These are phyloP conservation scores for Candida silvicultrix DNA, from an alignment of 805 yeast species.

Conservation along the genomic window DNA sequence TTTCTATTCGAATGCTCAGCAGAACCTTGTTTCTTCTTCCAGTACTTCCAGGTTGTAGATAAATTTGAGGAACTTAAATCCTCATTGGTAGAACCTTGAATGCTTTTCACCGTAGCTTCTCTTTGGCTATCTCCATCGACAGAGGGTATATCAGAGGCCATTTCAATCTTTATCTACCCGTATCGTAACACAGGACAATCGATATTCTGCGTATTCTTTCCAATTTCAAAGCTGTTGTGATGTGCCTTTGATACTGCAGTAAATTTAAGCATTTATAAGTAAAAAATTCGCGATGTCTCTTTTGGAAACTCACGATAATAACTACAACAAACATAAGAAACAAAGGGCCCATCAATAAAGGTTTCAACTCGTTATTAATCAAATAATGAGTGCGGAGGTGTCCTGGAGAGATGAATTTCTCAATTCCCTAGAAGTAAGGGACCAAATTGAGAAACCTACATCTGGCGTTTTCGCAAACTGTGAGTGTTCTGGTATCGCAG, in stretches of 20 bases:
- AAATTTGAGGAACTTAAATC: not conserved
- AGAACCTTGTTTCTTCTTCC: slow-evolving; percentile 20
- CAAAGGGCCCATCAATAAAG: too few relatives aligned
- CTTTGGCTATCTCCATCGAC: not conserved
- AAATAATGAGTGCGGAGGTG: not conserved
- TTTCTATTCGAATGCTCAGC: slow-evolving; percentile 11
- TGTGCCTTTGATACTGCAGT: not conserved
- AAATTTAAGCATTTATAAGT: not conserved
- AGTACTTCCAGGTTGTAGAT: slow-evolving; percentile 15
- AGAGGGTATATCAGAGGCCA: not conserved
- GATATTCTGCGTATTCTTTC: too few relatives aligned
- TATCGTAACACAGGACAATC: too few relatives aligned
- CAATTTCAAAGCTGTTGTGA: not conserved
- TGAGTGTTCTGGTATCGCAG: slow-evolving; percentile 1
- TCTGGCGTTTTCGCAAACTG: slow-evolving; percentile 4
- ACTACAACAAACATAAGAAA: too few relatives aligned
- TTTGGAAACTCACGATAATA: too few relatives aligned
- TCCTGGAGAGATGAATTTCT: slow-evolving; percentile 8
- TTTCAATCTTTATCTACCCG: too few relatives aligned
- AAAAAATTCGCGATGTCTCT: not conserved
- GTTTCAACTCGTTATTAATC: too few relatives aligned
- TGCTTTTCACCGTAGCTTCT: not conserved
- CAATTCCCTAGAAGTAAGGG: slow-evolving; percentile 9
- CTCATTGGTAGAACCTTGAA: not conserved
- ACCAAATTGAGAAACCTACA: slow-evolving; percentile 7